Base-by-base conservation (phyloP, 2,329 filamentous ascomycete genomes). In the Rhynchosporium graminicola region DNA sequence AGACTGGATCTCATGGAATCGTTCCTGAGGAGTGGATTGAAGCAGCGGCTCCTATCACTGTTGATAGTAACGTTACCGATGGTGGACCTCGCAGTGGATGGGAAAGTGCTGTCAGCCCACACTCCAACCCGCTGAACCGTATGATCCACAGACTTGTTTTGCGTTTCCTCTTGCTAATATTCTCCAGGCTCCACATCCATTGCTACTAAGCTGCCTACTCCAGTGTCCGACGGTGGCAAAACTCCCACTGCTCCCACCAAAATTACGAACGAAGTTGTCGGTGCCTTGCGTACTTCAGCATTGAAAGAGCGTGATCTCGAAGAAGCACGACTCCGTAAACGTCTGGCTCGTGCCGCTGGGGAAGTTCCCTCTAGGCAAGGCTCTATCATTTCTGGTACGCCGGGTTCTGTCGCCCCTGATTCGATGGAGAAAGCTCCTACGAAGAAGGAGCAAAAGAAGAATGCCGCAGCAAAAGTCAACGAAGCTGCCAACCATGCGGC, bases 401-500 rank as follows among this genome's bases (percentile, higher is more conserved):
- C 87, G 3, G 85, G 84, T 5, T 80, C 84, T 1, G 81, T 84
- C 47, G 85, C 87, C 0, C 83, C 87, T 0, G 87, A 89, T 59
- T 74, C 79, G 1, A 82, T 85, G 0, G 84, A 87, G 67, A 94
- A 92, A 75, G 82, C 86, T 3, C 82, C 91, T 57, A 90, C 89
- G 4, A 97, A 97, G 81, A 97, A 97, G 78, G 92, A 97, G 74
- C 82, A 89, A 73, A 91, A 88, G 75, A 89, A 87, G 67, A 83
- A 89, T 68, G 84, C 87, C n/a, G 88, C 91, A 63, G 80, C 81
- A 3, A 91, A 90, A 69, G 84, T 88, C 28, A 89, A 87, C 0
- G 91, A 96, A 72, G 89, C 89, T 20, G 88, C 88, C 63, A 90
- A 88, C 67, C 92, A 94, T 67, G 86, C 87, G 28, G 90, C 88